Percentiles rank a stretch among this genome's conserved stretches.
Conservation (phyloP, 2,329 filamentous ascomycete genomes). For the Colletotrichum plurivorum region DNA sequence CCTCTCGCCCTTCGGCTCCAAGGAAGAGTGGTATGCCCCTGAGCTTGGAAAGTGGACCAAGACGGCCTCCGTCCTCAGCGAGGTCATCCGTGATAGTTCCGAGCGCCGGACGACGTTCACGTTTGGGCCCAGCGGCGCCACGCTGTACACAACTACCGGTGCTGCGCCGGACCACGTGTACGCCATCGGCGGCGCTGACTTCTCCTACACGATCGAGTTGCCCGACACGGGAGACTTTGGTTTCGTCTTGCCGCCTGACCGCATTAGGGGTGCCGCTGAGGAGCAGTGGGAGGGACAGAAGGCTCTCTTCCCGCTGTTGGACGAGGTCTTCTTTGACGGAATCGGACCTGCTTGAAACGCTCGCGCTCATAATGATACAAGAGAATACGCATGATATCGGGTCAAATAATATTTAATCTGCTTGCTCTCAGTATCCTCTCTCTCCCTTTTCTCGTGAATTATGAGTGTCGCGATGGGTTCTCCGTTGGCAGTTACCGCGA, state of each 20-base stretch:
- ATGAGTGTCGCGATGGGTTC: too few relatives aligned
- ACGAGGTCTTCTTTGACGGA: slow-evolving; percentile 54
- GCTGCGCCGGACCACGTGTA: slow-evolving; percentile 48
- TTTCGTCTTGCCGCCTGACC: slow-evolving; percentile 54
- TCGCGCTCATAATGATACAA: too few relatives aligned
- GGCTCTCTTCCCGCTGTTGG: slow-evolving; percentile 49
- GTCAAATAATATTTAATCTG: too few relatives aligned
- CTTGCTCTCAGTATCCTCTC: too few relatives aligned
- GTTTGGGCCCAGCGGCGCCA: slow-evolving; percentile 53
- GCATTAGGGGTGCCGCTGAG: slow-evolving; percentile 52
- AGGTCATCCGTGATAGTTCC: slow-evolving; percentile 53
- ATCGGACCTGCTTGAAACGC: slow-evolving; percentile 39
- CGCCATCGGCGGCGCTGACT: slow-evolving; percentile 48
- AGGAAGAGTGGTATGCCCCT: slow-evolving; percentile 55
- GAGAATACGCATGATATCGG: too few relatives aligned
- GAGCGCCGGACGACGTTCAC: slow-evolving; percentile 52
- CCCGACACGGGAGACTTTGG: slow-evolving; percentile 51
- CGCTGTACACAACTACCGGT: slow-evolving; percentile 53
- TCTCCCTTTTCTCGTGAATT: too few relatives aligned
- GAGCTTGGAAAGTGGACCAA: slow-evolving; percentile 56
- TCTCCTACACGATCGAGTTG: slow-evolving; percentile 58
- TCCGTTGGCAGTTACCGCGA: too few relatives aligned
- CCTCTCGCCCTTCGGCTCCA: slow-evolving; percentile 61
- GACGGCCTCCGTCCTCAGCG: slow-evolving; percentile 49
- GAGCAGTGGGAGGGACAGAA: slow-evolving; percentile 55